Evolutionary conservation across 495 filamentous ascomycete species (phyloP).

Genomic region (Penicillium fimorum): DNA sequence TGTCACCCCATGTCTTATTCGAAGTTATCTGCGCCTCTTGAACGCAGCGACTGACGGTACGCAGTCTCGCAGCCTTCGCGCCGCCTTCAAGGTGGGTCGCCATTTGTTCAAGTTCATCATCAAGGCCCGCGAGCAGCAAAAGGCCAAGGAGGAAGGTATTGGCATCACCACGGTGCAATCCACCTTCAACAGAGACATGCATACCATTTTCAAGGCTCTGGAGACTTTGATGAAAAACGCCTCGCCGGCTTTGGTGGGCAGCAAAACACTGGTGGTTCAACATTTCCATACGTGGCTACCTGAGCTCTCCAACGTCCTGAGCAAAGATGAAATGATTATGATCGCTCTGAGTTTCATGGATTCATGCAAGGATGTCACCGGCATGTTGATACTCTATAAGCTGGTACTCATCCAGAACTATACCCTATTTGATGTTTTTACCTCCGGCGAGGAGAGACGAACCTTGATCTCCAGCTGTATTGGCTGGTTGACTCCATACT

Average conservation of each 20-base stretch:
- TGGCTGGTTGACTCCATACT: conserved; percentile 90
- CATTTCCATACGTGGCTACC: conserved; percentile 97
- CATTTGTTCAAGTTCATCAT: conserved; percentile 95
- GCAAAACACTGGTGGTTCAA: conserved; percentile 92
- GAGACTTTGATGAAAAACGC: conserved; percentile 84
- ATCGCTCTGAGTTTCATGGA: conserved; percentile 93
- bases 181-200: conserved; percentile 79
- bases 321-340: conserved; percentile 80
- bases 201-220: conserved; percentile 83
- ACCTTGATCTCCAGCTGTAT: conserved; percentile 78
- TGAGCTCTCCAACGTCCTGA: conserved; percentile 73
- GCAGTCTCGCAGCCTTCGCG: conserved; percentile 77
- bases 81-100: conserved; percentile 91
- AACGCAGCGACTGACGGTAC: conserved; percentile 75
- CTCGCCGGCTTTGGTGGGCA: conserved; percentile 83
- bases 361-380: conserved; percentile 81
- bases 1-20: conserved; percentile 84
- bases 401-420: conserved; percentile 90
- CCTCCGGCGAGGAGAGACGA: conserved; percentile 67
- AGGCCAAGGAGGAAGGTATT: conserved; percentile 82
- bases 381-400: conserved; percentile 93
- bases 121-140: conserved; percentile 81
- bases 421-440: conserved; percentile 74
- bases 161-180: conserved; percentile 76
- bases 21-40: conserved; percentile 80